Percentiles rank a stretch among this genome's conserved stretches.
phyloP scores from a whole-genome alignment of 2,329 filamentous ascomycete species.

The Aspergillus arachidicola region DNA sequence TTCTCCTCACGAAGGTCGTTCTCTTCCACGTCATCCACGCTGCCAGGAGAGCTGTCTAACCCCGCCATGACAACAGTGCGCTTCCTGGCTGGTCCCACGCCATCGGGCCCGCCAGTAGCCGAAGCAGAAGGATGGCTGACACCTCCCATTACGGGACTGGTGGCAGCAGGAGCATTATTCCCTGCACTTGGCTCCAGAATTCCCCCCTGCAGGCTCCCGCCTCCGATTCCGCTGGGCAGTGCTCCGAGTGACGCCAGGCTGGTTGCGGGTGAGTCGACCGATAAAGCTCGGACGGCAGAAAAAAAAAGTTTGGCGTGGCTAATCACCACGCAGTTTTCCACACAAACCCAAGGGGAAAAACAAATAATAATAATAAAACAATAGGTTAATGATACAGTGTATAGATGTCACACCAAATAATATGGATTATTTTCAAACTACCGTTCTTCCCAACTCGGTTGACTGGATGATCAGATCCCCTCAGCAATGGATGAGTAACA shows the following conservation, averaged over 20 bases:
- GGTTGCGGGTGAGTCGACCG: conserved; percentile 26
- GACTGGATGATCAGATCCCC: neutral
- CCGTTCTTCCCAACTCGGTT: neutral
- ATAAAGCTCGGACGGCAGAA: conserved; percentile 16
- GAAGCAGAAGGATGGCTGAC: conserved; percentile 33
- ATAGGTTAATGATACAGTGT: neutral
- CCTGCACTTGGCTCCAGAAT: conserved; percentile 27
- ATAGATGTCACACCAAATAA: neutral
- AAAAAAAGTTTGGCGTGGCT: conserved; percentile 9
- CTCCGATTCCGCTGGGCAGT: conserved; percentile 39
- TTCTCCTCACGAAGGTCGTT: conserved; percentile 46
- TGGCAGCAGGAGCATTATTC: conserved; percentile 41
- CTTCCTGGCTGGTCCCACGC: conserved; percentile 40
- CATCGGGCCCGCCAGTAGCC: conserved; percentile 30
- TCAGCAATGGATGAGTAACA: conserved; percentile 17
- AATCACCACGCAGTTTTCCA: conserved; percentile 3
- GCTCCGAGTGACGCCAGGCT: conserved; percentile 40
- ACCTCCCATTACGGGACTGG: conserved; percentile 41
- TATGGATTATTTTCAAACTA: neutral
- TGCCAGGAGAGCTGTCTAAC: conserved; percentile 51
- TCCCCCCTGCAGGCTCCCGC: conserved; percentile 32
- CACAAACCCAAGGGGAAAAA: neutral
- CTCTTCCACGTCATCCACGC: conserved; percentile 49
- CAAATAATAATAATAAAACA: neutral
- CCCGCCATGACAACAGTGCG: conserved; percentile 47